phyloP scores from a whole-genome alignment of 257 asterid species.

The Solanum infundibuliforme region DNA sequence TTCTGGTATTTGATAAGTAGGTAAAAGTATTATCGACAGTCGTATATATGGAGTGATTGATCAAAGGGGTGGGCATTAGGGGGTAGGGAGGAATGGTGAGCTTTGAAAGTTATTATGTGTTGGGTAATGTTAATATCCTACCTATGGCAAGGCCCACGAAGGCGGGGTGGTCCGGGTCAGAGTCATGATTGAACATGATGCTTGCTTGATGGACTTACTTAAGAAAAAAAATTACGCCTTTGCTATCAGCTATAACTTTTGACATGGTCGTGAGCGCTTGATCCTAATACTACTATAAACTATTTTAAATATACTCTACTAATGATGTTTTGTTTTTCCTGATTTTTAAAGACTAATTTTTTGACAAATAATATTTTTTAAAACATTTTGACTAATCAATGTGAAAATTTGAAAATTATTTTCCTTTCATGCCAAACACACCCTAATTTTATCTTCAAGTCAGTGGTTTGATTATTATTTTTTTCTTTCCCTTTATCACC shows the following conservation, averaged over 20 bases:
- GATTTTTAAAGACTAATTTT: background rate
- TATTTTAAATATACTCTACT: background rate
- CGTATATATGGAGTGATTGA: background rate
- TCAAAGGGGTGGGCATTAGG: background rate
- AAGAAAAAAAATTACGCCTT: too few species aligned
- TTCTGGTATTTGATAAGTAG: background rate
- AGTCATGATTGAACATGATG: too few species aligned
- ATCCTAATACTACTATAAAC: too few species aligned
- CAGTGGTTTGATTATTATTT: background rate
- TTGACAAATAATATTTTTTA: background rate
- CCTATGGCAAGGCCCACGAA: too few species aligned
- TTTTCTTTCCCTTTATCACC: background rate
- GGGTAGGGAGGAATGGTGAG: background rate
- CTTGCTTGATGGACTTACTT: background rate
- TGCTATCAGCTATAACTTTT: accelerated
- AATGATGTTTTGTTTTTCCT: background rate
- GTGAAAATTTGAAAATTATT: background rate
- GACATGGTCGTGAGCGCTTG: too few species aligned
- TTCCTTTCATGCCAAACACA: background rate
- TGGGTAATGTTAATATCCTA: background rate
- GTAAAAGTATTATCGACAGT: background rate
- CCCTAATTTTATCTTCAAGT: background rate
- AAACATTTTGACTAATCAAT: background rate
- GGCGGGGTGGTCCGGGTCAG: accelerated
- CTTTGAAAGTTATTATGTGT: background rate